phyloP scores from a whole-genome alignment of 345 rosid genomes.

The Cardamine occulta region DNA sequence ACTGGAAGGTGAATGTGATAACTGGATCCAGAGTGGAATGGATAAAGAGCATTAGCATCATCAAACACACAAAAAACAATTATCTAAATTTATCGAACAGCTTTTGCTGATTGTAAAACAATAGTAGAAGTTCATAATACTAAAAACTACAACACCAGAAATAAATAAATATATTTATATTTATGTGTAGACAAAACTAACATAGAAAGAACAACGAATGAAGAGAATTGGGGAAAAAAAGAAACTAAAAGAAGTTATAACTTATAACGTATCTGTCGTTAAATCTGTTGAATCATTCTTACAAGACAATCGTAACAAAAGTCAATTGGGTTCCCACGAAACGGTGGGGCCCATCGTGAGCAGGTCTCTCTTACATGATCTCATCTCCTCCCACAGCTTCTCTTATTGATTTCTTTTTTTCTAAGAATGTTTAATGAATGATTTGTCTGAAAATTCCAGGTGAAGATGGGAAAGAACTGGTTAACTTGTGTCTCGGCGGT shows the following conservation, averaged over 20 bases:
- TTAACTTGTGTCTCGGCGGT: constrained; percentile 32
- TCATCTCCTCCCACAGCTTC: not conserved
- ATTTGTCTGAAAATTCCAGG: constrained; percentile 35
- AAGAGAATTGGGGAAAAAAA: not conserved
- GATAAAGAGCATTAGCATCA: constrained; percentile 19
- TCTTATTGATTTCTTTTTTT: constrained; percentile 3
- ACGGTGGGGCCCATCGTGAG: constrained; percentile 41
- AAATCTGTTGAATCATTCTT: constrained; percentile 42
- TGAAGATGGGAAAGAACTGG: constrained; percentile 40
- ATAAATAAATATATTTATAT: constrained; percentile 1
- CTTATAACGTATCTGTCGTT: constrained; percentile 32
- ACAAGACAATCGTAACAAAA: constrained; percentile 36
- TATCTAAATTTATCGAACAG: constrained; percentile 24
- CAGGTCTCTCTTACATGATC: constrained; percentile 28
- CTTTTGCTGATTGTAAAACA: not conserved
- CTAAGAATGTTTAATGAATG: constrained; percentile 27
- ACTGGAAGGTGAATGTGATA: not conserved
- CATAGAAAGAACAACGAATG: constrained; percentile 21
- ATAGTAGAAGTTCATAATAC: constrained; percentile 1
- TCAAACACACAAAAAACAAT: not conserved
- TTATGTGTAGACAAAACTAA: constrained; percentile 4
- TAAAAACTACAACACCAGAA: constrained; percentile 33
- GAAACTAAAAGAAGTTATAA: constrained; percentile 1
- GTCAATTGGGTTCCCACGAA: constrained; percentile 45
- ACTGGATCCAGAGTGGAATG: constrained; percentile 18